Evolutionary conservation across 2,329 filamentous ascomycete species (phyloP), one percentile per base, ranked within the genome.

Genomic region (Penicillium sp.): DNA sequence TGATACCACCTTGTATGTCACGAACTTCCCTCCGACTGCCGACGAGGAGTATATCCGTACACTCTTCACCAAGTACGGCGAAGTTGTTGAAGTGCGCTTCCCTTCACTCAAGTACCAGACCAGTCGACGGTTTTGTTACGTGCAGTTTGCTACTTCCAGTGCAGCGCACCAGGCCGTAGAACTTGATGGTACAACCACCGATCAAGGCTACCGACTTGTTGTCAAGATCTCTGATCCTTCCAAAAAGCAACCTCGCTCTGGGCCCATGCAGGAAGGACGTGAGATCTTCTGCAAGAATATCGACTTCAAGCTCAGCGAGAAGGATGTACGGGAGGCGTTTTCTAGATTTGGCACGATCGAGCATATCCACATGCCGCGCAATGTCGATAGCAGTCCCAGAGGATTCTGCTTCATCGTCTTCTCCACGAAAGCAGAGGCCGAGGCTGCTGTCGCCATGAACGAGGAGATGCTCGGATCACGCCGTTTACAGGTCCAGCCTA

Each of bases 61-160:
- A 14, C 69, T 84, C 38, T 82, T 81, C 60, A 66, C 78, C 50
- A 75, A 80, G 47, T 91, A 84, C 60, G 93, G 93, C 35, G 82
- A 91, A 35, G 84, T 98, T 45, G 76, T 95, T 45, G 87, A 85
- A 60, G 78, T 97, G 42, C 85, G 93, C 18, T 93, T 93, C 71
- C 93, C 93, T 1, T 95, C 89, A 46, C 79, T 98, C 42, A 94
- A 94, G 65, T 89, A 79, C 67, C 91, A 96, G 61, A 84, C 85
- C 1, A 84, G 87, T 58, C 87, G 93, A 26, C 85, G 93, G 20
- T 98, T 98, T 72, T 96, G 90, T 73, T 98, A 98, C 67, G 77
- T 96, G 6, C 88, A 94, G n/a, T 96, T 96, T 65, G 78, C 82
- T 39, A 81, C 82, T 26, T 69, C 78, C 2, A 76, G 77, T n/a